phyloP scores from a whole-genome alignment of 1,284 basidiomycete species.

The Puccinia horiana region DNA sequence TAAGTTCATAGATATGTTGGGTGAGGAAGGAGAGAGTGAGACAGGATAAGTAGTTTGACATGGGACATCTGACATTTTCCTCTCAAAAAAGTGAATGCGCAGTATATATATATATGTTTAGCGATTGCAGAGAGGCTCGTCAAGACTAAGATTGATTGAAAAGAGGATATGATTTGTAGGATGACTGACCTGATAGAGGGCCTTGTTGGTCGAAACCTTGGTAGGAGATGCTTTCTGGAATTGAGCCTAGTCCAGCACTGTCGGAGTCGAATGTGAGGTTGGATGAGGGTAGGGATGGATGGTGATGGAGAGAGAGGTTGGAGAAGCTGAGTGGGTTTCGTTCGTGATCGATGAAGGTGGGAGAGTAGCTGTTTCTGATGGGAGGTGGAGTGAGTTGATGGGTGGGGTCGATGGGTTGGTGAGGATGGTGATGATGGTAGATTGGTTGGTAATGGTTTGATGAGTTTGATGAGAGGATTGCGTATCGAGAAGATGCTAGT shows the following conservation, averaged over 20 bases:
- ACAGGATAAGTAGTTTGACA: not conserved
- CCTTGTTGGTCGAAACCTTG: conserved; percentile 38
- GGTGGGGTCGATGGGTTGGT: not conserved
- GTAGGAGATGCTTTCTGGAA: conserved; percentile 24
- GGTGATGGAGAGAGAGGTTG: conserved; percentile 7
- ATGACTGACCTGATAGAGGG: conserved; percentile 21
- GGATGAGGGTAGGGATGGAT: not conserved
- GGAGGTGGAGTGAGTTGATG: not conserved
- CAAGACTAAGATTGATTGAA: no score
- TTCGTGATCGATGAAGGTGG: not conserved
- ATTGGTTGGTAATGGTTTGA: not conserved
- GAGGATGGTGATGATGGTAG: not conserved
- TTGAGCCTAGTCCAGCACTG: not conserved
- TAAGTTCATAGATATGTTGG: no score
- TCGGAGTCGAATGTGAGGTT: not conserved
- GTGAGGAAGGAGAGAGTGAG: not conserved
- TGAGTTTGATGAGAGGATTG: conserved; percentile 12
- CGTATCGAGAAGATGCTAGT: not conserved
- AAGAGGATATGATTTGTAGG: no score
- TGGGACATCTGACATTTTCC: not conserved
- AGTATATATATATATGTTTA: no score
- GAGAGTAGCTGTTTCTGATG: not conserved
- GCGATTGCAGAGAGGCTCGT: no score
- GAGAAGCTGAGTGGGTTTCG: not conserved
- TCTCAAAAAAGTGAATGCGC: not conserved